Base-by-base conservation (phyloP, 2,329 filamentous ascomycete species). In the Pezicula carpinea region DNA sequence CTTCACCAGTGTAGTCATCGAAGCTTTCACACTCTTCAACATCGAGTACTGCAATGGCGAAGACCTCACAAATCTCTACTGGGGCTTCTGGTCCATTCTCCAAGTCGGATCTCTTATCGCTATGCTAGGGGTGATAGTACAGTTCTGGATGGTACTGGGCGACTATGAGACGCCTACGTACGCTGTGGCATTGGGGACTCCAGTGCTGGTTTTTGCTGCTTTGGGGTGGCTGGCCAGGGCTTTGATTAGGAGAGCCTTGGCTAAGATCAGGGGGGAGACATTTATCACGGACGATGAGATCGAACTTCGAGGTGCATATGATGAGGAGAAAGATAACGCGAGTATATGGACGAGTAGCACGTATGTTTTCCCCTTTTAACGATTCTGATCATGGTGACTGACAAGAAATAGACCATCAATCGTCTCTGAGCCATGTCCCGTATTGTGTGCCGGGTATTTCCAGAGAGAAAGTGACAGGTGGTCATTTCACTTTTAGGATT, bases 81-180 rank as follows among this genome's bases (percentile, higher is more conserved):
- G 78, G 78, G 74, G 77, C 0, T 79, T 77, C 2, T 82, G 77
- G 76, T 78, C 75, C 18, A 77, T 79, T 69, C 65, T 80, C 5
- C 78, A 82, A 54, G 64, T 81, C 3, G 79, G 78, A 6, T 75
- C 75, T 1, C 64, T 79, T 50, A 79, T 81, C 32, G 79, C 79
- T 48, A 79, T 81, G 56, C 59, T 74, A 13, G 79, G 79, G 21
- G 75, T 82, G 50, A 71, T 78, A 38, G 64, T 82, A 3, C 71
- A 77, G 32, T 63, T 79, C 21, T 68, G 70, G 29, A 75, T 80
- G 51, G 68, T 72, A 3, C 57, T 80, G 8, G 67, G 68, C 33
- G 68, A 76, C 33, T 65, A 72, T 41, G 69, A 70, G 48, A 73
- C 77, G 14, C 77, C 78, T 66, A 74, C 73, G 0, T 82, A 77